These are phyloP conservation scores for Platanthera guangdongensis DNA, from an alignment of 106 monocot species.

Conservation along the genomic window DNA sequence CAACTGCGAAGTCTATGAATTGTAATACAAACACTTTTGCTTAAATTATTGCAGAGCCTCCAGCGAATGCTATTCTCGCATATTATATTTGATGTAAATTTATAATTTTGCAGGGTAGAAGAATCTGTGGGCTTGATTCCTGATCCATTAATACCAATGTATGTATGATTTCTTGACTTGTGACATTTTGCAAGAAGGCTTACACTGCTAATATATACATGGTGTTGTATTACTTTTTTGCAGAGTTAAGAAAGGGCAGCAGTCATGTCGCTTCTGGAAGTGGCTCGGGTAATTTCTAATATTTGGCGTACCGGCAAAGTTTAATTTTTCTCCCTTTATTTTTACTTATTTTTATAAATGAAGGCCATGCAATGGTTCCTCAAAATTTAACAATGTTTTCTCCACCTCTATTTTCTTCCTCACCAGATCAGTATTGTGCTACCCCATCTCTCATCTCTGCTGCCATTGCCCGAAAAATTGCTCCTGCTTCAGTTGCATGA, in stretches of 20 bases:
- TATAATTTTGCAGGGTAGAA: conserved; percentile 44
- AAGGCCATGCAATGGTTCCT: not conserved
- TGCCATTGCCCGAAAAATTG: conserved; percentile 18
- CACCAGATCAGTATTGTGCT: conserved; percentile 25
- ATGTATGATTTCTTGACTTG: conserved; percentile 44
- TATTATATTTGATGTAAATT: not conserved
- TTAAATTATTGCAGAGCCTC: not conserved
- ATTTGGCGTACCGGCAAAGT: not conserved
- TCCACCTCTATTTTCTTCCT: not conserved
- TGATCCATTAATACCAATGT: conserved; percentile 66
- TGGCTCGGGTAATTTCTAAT: conserved; percentile 50
- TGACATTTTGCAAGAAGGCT: not conserved
- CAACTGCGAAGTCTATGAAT: not conserved
- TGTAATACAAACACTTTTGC: not conserved
- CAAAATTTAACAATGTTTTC: not conserved
- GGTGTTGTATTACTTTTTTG: conserved; percentile 2
- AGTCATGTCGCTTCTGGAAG: conserved; percentile 38
- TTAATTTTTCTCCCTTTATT: too few relatives aligned
- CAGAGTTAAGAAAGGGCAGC: conserved; percentile 41
- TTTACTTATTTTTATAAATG: too few relatives aligned
- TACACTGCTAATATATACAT: not conserved
- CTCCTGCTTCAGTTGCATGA: conserved; percentile 10
- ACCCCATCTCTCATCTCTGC: conserved; percentile 21
- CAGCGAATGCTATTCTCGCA: not conserved
- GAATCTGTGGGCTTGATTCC: conserved; percentile 56